Conservation (phyloP, 176 grass and related monocot species). For the Tillandsia fasciculata region DNA sequence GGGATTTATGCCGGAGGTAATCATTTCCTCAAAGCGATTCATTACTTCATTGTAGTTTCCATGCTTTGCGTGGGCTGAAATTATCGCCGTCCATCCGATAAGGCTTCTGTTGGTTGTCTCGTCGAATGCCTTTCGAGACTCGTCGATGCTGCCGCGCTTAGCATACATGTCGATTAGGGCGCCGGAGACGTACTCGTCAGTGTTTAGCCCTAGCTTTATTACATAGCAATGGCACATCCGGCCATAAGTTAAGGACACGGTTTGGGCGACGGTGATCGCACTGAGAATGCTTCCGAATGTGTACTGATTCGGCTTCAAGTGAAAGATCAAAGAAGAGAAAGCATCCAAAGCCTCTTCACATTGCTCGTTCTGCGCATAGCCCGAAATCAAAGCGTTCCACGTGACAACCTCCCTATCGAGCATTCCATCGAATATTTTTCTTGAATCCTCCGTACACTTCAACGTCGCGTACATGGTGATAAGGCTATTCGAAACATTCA, state of each 20-base stretch:
- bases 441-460: slow-evolving; percentile 35
- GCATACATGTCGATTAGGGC: slow-evolving; percentile 91
- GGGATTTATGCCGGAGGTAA: slow-evolving; percentile 25
- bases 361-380: slow-evolving; percentile 62
- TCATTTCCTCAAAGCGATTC: slow-evolving; percentile 55
- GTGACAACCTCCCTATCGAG: slow-evolving; percentile 41
- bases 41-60: slow-evolving; percentile 43
- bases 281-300: slow-evolving; percentile 71
- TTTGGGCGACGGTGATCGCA: slow-evolving; percentile 44
- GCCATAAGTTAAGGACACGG: slow-evolving; percentile 52
- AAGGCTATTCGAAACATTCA: slow-evolving; percentile 52
- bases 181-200: slow-evolving; percentile 46
- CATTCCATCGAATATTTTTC: slow-evolving; percentile 43
- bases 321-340: slow-evolving; percentile 46
- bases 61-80: slow-evolving; percentile 66
- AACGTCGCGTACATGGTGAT: slow-evolving; percentile 83
- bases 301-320: slow-evolving; percentile 46
- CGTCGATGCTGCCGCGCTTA: slow-evolving; percentile 58
- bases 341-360: slow-evolving; percentile 43
- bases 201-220: slow-evolving; percentile 36
- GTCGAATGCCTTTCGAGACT: slow-evolving; percentile 41
- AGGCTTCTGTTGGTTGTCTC: slow-evolving; percentile 28
- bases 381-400: slow-evolving; percentile 74
- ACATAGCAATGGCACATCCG: slow-evolving; percentile 52
- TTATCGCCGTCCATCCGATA: slow-evolving; percentile 59